Conservation (phyloP, 2,329 filamentous ascomycete genomes). For the Lasiodiplodia gonubiensis region DNA sequence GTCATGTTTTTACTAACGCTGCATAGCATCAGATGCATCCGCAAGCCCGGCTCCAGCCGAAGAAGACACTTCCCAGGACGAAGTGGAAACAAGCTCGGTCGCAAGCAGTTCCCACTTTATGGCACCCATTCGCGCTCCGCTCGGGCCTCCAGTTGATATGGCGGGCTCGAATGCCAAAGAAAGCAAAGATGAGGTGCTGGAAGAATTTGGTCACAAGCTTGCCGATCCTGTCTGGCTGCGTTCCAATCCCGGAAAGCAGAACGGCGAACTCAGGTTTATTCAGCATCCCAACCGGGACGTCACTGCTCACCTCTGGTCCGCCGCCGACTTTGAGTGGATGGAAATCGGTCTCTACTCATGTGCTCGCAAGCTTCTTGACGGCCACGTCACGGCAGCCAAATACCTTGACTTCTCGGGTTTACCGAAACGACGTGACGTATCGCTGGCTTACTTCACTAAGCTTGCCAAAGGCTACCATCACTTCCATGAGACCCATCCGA, state of each 20-base stretch:
- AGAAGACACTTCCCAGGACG: neutral
- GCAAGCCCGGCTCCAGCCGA: neutral
- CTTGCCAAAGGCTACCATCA: constrained; percentile 38
- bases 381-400: constrained; percentile 30
- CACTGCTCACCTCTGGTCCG: constrained; percentile 55
- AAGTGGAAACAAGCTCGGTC: neutral
- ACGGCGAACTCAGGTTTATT: constrained; percentile 54
- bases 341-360: constrained; percentile 54
- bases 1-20: neutral
- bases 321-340: constrained; percentile 48
- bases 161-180: constrained; percentile 26
- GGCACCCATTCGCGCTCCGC: constrained; percentile 22
- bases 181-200: constrained; percentile 37
- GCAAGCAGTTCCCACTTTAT: neutral
- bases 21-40: neutral
- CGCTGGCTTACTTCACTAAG: constrained; percentile 50
- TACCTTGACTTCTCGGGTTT: constrained; percentile 32
- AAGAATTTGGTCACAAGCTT: constrained; percentile 50
- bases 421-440: constrained; percentile 40
- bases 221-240: constrained; percentile 50
- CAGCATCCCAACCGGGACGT: constrained; percentile 56
- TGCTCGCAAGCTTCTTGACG: constrained; percentile 50
- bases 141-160: constrained; percentile 18
- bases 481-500: constrained; percentile 17
- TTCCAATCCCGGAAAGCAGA: constrained; percentile 39